A percentile compares a stretch with the other conserved stretches of the same genome.
Evolutionary conservation across 2,329 filamentous ascomycete species (phyloP).

Genomic region (Diaporthe capsici): DNA sequence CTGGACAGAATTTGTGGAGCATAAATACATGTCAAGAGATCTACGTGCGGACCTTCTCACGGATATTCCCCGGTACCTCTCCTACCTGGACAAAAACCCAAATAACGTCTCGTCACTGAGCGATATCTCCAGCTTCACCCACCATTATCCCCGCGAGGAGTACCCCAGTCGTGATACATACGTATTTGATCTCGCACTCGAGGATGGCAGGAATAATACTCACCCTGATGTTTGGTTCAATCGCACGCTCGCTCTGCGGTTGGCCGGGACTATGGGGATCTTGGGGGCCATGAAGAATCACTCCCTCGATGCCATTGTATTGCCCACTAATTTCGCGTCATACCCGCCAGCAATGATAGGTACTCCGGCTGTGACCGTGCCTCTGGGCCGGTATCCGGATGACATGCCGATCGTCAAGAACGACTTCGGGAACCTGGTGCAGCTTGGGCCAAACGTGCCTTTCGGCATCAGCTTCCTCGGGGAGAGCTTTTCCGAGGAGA

Average conservation of each 20-base stretch:
- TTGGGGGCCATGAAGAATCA: conserved; percentile 70
- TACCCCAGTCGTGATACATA: conserved; percentile 71
- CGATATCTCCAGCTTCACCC: conserved; percentile 69
- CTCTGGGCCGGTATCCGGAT: conserved; percentile 70
- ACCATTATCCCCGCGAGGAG: conserved; percentile 64
- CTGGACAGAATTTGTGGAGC: conserved; percentile 56
- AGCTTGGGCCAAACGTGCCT: conserved; percentile 61
- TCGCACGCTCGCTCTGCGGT: conserved; percentile 67
- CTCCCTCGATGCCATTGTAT: conserved; percentile 72
- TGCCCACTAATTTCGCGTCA: conserved; percentile 61
- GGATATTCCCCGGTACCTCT: conserved; percentile 69
- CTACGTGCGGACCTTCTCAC: conserved; percentile 70
- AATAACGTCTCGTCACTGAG: conserved; percentile 65
- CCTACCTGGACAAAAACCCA: conserved; percentile 69
- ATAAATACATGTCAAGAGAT: conserved; percentile 56
- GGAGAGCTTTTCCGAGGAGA: conserved; percentile 71
- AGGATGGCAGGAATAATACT: conserved; percentile 67
- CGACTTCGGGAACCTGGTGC: conserved; percentile 64
- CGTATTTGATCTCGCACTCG: conserved; percentile 68
- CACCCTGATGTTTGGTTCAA: conserved; percentile 69
- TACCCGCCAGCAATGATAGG: conserved; percentile 21
- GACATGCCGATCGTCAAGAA: conserved; percentile 62
- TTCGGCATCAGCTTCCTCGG: conserved; percentile 74
- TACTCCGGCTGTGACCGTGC: conserved; percentile 47
- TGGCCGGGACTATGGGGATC: conserved; percentile 70